Base-by-base conservation (phyloP, 768 basidiomycete genomes). In the Chiua virens region DNA sequence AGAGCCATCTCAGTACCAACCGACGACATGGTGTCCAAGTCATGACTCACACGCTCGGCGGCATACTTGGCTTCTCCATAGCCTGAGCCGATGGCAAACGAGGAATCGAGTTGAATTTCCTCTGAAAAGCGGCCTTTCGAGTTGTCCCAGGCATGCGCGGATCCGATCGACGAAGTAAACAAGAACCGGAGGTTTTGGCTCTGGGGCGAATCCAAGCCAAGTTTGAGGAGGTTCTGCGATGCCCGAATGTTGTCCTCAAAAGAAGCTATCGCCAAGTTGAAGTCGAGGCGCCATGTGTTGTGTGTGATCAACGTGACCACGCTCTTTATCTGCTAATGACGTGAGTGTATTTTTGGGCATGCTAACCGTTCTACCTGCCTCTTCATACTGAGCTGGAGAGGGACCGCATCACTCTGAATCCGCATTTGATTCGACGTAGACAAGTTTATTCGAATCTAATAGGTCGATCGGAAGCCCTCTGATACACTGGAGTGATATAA, bases 61-160 rank as follows among this genome's bases (percentile, higher is more conserved):
- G 72, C 53, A 51, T 74, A 79, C 58, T 82, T 82, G 1, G 67
- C 61, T 50, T 79, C 78, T 11, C 74, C 69, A 43, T 81, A 81
- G 0, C 79, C 80, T 15, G 49, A 53, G 2, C 75, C 75, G 3
- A 69, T 45, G 1, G 75, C 72, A 18, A 70, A 54, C 3, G 55
- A 49, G 0, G 73, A 57, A 20, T 75, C 66, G 72, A 70, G n/a
- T n/a, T n/a, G n/a, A n/a, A n/a, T n/a, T n/a, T n/a, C n/a, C n/a
- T n/a, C n/a, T n/a, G n/a, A n/a, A 53, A 70, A 69, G 4, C 58
- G 63, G 1, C 64, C 68, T 8, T 61, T 56, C 21, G 40, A 10
- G 40, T 54, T 56, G 44, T 63, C 55, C 73, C 69, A 71, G 3
- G 53, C 47, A 23, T 68, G 66, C 1, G 65, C 65, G 20, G 69